Conservation (phyloP, 768 basidiomycete genomes). For the Kwoniella mangroviensis region DNA sequence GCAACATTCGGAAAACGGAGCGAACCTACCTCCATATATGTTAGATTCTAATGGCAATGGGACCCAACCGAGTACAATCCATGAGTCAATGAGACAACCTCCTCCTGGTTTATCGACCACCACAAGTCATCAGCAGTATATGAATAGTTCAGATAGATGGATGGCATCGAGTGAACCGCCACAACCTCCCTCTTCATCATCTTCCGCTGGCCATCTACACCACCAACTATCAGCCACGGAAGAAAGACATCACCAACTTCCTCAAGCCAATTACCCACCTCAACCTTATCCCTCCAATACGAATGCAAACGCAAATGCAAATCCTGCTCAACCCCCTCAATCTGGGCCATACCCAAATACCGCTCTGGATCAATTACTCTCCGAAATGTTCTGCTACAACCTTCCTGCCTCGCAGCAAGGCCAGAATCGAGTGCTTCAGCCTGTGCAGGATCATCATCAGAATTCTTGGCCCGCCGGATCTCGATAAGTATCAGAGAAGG, state of each 20-base stretch:
- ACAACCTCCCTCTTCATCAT: not conserved
- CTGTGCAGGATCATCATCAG: not conserved
- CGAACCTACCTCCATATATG: not conserved
- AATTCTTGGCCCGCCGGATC: not conserved
- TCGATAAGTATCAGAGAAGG: not conserved
- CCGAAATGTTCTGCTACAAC: constrained; percentile 44
- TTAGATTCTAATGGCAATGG: constrained; percentile 1
- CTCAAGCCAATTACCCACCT: not conserved
- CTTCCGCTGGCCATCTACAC: not conserved
- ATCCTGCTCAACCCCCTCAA: not conserved
- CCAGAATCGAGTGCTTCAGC: not conserved
- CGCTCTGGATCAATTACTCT: constrained; percentile 37
- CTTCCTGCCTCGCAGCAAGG: constrained; percentile 7
- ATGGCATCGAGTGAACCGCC: constrained; percentile 9
- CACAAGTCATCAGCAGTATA: constrained; percentile 37
- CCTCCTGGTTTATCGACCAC: not conserved
- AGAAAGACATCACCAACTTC: not conserved
- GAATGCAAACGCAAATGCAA: not conserved
- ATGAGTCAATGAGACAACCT: constrained; percentile 6
- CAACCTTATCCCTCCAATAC: not conserved
- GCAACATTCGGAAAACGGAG: not conserved
- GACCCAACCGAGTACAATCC: not conserved
- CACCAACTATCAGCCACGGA: constrained; percentile 1
- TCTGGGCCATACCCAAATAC: constrained; percentile 19
- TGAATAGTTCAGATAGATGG: constrained; percentile 31